A percentile compares a stretch with the other conserved stretches of the same genome.
These are phyloP conservation scores for Didymosphaeria variabile DNA, from an alignment of 2,329 filamentous ascomycete species.

Conservation along the genomic window DNA sequence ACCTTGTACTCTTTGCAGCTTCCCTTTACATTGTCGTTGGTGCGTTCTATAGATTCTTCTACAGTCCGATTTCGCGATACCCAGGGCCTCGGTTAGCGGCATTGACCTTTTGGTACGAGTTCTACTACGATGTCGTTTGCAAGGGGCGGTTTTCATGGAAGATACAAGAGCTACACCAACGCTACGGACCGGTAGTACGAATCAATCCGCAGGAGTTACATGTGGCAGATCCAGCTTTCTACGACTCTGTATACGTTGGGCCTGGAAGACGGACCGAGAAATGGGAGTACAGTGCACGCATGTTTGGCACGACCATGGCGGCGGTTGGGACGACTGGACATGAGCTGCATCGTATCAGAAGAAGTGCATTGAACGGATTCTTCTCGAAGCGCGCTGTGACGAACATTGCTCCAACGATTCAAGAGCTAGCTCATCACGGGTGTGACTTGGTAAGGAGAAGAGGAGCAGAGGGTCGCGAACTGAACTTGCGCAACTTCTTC, in stretches of 20 bases:
- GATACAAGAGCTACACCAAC: constrained; percentile 28
- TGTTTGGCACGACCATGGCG: constrained; percentile 30
- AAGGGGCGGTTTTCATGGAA: constrained; percentile 30
- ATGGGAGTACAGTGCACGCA: constrained; percentile 30
- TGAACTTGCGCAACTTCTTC: constrained; percentile 29
- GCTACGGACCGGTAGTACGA: constrained; percentile 33
- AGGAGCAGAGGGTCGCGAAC: constrained; percentile 10
- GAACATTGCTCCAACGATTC: constrained; percentile 12
- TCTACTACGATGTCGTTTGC: constrained; percentile 35
- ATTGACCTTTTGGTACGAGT: constrained; percentile 38
- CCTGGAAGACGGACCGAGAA: constrained; percentile 29
- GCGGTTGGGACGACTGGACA: constrained; percentile 32
- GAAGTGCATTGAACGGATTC: constrained; percentile 36
- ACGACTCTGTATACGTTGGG: constrained; percentile 32
- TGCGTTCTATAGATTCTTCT: constrained; percentile 31
- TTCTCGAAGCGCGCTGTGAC: constrained; percentile 33
- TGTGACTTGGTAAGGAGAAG: constrained; percentile 18
- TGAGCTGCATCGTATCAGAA: constrained; percentile 34
- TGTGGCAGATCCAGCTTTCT: constrained; percentile 25
- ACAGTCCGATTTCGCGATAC: constrained; percentile 29
- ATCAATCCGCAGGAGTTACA: constrained; percentile 36
- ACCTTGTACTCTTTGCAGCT: neutral
- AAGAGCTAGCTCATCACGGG: constrained; percentile 16
- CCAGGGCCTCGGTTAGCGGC: constrained; percentile 36
- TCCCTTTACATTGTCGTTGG: constrained; percentile 8